These are phyloP conservation scores for Penicillium sp. DNA, from an alignment of 2,329 filamentous ascomycete genomes.

Conservation along the genomic window DNA sequence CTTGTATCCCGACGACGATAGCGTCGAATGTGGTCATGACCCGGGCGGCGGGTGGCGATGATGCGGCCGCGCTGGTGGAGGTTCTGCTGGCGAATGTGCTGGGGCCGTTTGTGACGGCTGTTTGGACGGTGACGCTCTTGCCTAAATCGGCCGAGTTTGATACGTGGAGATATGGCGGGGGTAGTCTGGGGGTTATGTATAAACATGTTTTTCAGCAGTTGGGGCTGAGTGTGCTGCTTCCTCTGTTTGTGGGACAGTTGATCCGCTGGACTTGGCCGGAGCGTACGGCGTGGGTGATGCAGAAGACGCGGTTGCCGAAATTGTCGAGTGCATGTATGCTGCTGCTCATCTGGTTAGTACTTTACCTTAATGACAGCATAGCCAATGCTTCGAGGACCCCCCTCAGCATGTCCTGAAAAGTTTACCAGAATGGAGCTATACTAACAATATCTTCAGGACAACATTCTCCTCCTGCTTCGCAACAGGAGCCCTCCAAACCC, in stretches of 20 bases:
- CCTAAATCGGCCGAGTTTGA: slow-evolving; percentile 43
- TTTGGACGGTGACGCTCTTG: slow-evolving; percentile 60
- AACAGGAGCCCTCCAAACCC: slow-evolving; percentile 61
- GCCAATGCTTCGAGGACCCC: not conserved
- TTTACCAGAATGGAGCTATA: not conserved
- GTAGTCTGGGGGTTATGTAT: slow-evolving; percentile 64
- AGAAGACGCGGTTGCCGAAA: slow-evolving; percentile 56
- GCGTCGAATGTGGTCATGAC: slow-evolving; percentile 76
- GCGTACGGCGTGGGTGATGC: slow-evolving; percentile 43
- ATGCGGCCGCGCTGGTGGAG: slow-evolving; percentile 66
- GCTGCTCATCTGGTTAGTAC: slow-evolving; percentile 57
- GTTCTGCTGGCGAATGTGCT: slow-evolving; percentile 70
- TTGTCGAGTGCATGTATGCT: slow-evolving; percentile 49
- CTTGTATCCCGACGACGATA: slow-evolving; percentile 72
- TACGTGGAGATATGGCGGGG: slow-evolving; percentile 49
- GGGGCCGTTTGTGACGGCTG: slow-evolving; percentile 68
- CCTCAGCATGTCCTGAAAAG: not conserved
- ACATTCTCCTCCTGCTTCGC: slow-evolving; percentile 56
- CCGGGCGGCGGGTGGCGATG: slow-evolving; percentile 66
- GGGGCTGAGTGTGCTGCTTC: slow-evolving; percentile 66
- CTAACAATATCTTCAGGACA: slow-evolving; percentile 24
- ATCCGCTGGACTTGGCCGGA: slow-evolving; percentile 60
- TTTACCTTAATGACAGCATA: not conserved
- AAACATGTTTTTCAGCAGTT: slow-evolving; percentile 68
- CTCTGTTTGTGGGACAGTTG: slow-evolving; percentile 63